These are phyloP conservation scores for Aegilops speltoides DNA, from an alignment of 176 grass and related monocot species.

Conservation along the genomic window DNA sequence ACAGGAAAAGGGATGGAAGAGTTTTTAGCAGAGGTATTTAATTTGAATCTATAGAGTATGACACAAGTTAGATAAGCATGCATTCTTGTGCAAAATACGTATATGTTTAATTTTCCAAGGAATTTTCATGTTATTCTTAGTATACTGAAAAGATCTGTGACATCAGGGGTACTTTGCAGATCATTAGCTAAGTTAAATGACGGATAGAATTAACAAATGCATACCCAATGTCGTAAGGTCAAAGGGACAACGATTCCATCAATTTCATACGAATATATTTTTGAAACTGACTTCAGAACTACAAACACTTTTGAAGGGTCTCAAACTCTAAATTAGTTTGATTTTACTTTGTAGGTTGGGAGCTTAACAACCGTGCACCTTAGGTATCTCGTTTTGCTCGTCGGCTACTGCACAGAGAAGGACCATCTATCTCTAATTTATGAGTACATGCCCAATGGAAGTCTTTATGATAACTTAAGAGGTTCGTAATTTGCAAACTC, in stretches of 20 bases:
- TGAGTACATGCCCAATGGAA: slow-evolving; percentile 5
- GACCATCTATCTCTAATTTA: slow-evolving; percentile 2
- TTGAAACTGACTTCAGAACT: no score
- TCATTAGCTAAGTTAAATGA: background rate
- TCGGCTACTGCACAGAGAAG: slow-evolving; percentile 40
- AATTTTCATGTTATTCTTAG: background rate
- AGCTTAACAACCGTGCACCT: slow-evolving; percentile 41
- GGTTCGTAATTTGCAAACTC: background rate
- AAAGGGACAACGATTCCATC: no score
- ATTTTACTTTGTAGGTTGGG: slow-evolving; percentile 22
- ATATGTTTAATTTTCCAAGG: background rate
- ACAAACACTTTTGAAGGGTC: background rate
- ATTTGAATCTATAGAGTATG: background rate
- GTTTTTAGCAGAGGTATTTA: slow-evolving; percentile 44
- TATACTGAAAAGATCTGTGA: background rate
- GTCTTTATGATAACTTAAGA: slow-evolving; percentile 20
- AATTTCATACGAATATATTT: no score
- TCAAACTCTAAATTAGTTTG: background rate
- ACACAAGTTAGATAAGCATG: background rate
- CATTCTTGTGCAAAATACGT: background rate
- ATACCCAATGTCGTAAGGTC: background rate
- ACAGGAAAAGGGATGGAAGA: slow-evolving; percentile 8
- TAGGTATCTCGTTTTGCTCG: slow-evolving; percentile 30
- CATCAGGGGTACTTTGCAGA: background rate
- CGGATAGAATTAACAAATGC: background rate